Base-by-base conservation (phyloP, 148 eudicot genomes). In the Limonium bicolor region DNA sequence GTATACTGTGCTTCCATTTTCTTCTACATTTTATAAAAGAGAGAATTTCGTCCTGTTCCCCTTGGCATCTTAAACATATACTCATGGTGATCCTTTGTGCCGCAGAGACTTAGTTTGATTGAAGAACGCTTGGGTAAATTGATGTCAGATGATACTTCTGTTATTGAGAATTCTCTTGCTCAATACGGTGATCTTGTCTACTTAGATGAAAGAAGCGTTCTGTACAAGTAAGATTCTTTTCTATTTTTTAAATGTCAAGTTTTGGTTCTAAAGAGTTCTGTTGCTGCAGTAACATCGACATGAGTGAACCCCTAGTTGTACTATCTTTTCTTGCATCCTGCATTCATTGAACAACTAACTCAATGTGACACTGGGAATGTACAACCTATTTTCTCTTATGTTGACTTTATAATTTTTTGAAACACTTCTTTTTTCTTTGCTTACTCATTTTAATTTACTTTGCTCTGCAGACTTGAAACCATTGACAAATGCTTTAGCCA, bases 141-240 rank as follows among this genome's bases (percentile, higher is more conserved):
- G 70, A 61, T 73, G 42, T 81, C 95, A 17, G 99, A 90, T 62
- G 79, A 62, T 60, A 70, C 82, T 28, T 59, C 82, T 46, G 76
- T 73, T 39, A 71, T 90, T 30, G 93, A 79, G 55, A 77, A 63
- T 54, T 85, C 95, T 38, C 88, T 90, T 48, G 77, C 99, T 21
- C 99, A 90, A 53, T 90, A 85, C 63, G 95, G 95, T 35, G 79
- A 77, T 52, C 72, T 90, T 51, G 94, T 90, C 61, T 85, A 80
- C 60, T 93, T 73, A 6, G 93, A 80, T 20, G 58, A 55, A 45
- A 72, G 63, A 16, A 90, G 93, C 48, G 41, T 78, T 55, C 69
- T 88, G 30, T 63, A 68, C 50, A 80, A 80, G 96, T 88, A 80
- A 72, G 58, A 9, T 49, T 59, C 45, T 14, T 31, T 59, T 36